Percentiles rank a stretch among this genome's conserved stretches.
phyloP scores from a whole-genome alignment of 2,329 filamentous ascomycete genomes.

The Aureobasidium sp. region DNA sequence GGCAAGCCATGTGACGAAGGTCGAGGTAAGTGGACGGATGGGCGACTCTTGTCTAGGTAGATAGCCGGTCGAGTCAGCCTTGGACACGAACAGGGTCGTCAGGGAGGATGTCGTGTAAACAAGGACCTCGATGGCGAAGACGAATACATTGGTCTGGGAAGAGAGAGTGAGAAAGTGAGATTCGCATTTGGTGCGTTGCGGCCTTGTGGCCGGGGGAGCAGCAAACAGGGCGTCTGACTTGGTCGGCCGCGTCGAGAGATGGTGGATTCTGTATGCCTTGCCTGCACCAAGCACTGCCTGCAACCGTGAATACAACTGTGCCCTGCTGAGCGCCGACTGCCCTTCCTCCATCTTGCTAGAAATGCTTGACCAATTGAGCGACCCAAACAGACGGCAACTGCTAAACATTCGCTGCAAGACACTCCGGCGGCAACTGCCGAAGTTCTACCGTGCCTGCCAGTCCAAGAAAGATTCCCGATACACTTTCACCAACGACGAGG shows the following conservation, averaged over 20 bases:
- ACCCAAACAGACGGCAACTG: background rate
- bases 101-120: slow-evolving; percentile 74
- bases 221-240: slow-evolving; percentile 70
- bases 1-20: slow-evolving; percentile 71
- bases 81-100: slow-evolving; percentile 89
- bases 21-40: slow-evolving; percentile 63
- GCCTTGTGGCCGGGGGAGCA: slow-evolving; percentile 61
- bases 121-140: slow-evolving; percentile 79
- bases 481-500: background rate
- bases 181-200: slow-evolving; percentile 77
- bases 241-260: slow-evolving; percentile 79
- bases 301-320: slow-evolving; percentile 38
- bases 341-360: slow-evolving; percentile 2
- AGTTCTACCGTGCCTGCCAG: background rate
- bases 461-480: slow-evolving; percentile 8
- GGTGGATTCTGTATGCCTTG: slow-evolving; percentile 64
- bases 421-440: background rate
- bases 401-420: slow-evolving; percentile 2
- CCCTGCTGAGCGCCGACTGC: background rate
- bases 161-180: slow-evolving; percentile 68
- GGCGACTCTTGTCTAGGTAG: slow-evolving; percentile 53
- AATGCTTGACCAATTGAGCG: background rate
- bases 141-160: slow-evolving; percentile 50
- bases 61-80: slow-evolving; percentile 93
- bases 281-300: slow-evolving; percentile 46